A percentile compares a stretch with the other conserved stretches of the same genome.
These are phyloP conservation scores for Suhomyces coccinellae DNA, from an alignment of 1,139 yeast genomes.

Conservation along the genomic window DNA sequence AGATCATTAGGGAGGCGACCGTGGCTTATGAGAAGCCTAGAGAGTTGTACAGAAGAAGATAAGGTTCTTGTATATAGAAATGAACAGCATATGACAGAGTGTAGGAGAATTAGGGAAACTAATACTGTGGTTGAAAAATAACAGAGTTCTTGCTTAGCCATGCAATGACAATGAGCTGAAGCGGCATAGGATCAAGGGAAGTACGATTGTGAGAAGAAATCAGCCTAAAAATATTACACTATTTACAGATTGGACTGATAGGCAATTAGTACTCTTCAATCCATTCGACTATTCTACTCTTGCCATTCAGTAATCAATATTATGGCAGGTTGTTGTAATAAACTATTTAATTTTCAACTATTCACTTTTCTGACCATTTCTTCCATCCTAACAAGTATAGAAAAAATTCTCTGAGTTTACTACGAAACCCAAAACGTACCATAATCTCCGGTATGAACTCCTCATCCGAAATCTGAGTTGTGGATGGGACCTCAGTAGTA, in stretches of 20 bases:
- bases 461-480: background rate
- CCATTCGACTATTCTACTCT: too few relatives aligned
- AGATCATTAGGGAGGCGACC: slow-evolving; percentile 29
- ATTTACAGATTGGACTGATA: background rate
- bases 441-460: background rate
- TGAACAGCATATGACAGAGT: background rate
- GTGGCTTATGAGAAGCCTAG: slow-evolving; percentile 36
- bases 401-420: background rate
- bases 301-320: too few relatives aligned
- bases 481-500: background rate
- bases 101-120: background rate
- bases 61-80: slow-evolving; percentile 6
- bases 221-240: background rate
- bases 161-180: too few relatives aligned
- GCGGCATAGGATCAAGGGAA: too few relatives aligned
- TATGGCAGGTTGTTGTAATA: too few relatives aligned
- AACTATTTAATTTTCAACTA: background rate
- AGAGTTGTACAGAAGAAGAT: slow-evolving; percentile 37
- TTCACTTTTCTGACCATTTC: background rate
- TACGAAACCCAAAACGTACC: background rate
- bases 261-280: too few relatives aligned
- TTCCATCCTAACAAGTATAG: background rate
- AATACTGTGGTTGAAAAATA: background rate
- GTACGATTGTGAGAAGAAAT: too few relatives aligned
- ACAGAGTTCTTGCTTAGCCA: too few relatives aligned